phyloP scores from a whole-genome alignment of 306 rosid species.

The Luffa aegyptiaca region DNA sequence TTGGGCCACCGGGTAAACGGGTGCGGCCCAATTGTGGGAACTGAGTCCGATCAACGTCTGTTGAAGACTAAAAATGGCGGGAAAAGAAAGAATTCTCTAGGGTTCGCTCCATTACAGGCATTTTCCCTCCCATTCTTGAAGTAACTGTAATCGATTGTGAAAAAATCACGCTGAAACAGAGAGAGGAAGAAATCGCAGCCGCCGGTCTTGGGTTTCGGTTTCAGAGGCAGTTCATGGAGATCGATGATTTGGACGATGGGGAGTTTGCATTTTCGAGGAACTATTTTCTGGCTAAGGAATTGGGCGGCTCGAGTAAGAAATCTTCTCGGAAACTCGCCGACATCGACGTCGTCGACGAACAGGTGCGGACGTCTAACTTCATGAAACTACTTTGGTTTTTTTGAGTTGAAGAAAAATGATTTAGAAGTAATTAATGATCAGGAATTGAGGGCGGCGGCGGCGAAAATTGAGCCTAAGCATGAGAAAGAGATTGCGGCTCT shows the following conservation, averaged over 20 bases:
- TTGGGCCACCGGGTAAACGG: neutral
- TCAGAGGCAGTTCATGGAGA: conserved; percentile 21
- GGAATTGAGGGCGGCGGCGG: conserved; percentile 63
- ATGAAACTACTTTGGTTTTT: neutral
- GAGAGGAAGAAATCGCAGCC: no score
- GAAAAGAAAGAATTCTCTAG: neutral
- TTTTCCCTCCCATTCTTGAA: neutral
- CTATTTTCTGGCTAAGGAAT: conserved; percentile 80
- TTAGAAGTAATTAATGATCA: conserved; percentile 5
- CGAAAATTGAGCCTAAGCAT: conserved; percentile 63
- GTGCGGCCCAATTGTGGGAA: neutral
- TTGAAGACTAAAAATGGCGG: conserved; percentile 1
- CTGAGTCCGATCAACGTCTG: neutral
- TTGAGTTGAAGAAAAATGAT: neutral
- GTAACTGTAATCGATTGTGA: neutral
- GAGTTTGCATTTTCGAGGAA: conserved; percentile 72
- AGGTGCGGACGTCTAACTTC: conserved; percentile 26
- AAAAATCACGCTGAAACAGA: no score
- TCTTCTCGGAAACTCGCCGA: conserved; percentile 60
- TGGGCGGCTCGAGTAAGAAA: conserved; percentile 52
- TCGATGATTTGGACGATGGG: conserved; percentile 36
- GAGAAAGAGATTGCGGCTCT: conserved; percentile 41
- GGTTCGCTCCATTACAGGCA: neutral
- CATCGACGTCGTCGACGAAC: conserved; percentile 63
- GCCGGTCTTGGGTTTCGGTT: no score